Evolutionary conservation across 2,329 filamentous ascomycete species (phyloP), one percentile per base, ranked within the genome.

Genomic region (Biscogniauxia sp.): DNA sequence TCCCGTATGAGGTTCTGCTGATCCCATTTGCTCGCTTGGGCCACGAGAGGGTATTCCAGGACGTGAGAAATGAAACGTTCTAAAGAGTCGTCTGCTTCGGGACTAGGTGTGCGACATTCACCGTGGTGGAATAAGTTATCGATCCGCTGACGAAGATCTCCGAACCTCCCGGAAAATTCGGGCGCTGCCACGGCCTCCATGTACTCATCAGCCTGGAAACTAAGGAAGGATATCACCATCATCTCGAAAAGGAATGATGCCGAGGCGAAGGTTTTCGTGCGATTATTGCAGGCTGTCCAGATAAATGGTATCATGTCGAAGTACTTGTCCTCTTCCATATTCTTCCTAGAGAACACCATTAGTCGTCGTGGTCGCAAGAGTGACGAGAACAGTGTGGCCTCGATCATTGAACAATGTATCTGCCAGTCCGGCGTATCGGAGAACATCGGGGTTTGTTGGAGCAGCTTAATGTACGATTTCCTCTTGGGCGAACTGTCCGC

Each of bases 281-380:
- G 62, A 53, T 66, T 66, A 50, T 64, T 67, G 9, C 62, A 62
- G 37, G 57, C 60, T 17, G 66, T 66, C 66, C 66, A 68, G 53
- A 61, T 65, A 28, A 68, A 59, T 1, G 66, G 66, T 28, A 68
- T 67, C 9, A 68, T 56, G 25, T 67, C 66, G 57, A 68, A 67
- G 57, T 68, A 68, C 45, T 67, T 67, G 53, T 67, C 64, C 52
- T 64, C 66, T 23, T 65, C 58, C 64, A 67, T 67, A n/a, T 61
- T 58, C 11, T 62, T 52, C 56, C 65, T 57, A 45, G 63, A 64
- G 58, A 68, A 68, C 9, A 65, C 60, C 6, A 61, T 60, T 1
- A 67, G 53, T 50, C 64, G 56, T 19, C 57, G 61, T 53, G 63
- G 59, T 5, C 63, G 11, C 15, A 68, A 51, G 1, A 68, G 28